Conservation (phyloP, 163 green algal genomes). For the Chlorella variabilis region DNA sequence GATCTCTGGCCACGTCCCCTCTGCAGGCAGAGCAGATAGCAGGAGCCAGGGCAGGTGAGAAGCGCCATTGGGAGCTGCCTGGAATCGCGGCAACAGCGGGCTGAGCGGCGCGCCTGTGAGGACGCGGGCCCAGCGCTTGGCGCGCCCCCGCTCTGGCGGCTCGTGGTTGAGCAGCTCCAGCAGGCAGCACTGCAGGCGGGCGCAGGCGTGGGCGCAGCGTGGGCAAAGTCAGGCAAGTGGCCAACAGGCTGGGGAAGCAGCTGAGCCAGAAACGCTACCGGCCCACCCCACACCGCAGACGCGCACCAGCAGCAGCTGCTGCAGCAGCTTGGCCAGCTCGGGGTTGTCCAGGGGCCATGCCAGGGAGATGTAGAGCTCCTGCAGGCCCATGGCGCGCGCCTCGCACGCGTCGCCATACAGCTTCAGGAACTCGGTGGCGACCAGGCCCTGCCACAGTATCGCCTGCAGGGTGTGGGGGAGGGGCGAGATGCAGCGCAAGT, state of each 20-base stretch:
- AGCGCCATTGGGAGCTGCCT: too few species aligned
- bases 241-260: too few species aligned
- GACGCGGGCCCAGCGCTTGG: slow-evolving; percentile 51
- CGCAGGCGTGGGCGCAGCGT: background rate
- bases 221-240: background rate
- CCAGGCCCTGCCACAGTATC: slow-evolving; percentile 48
- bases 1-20: slow-evolving; percentile 67
- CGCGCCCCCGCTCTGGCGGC: slow-evolving; percentile 22
- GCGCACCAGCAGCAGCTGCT: slow-evolving; percentile 44
- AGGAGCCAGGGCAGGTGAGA: too few species aligned
- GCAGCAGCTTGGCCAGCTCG: slow-evolving; percentile 51
- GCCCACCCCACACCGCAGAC: background rate
- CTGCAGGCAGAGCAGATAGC: too few species aligned
- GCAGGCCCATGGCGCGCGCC: slow-evolving; percentile 22
- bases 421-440: slow-evolving; percentile 62
- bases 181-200: slow-evolving; percentile 53
- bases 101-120: slow-evolving; percentile 31
- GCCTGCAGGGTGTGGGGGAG: slow-evolving; percentile 35
- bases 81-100: too few species aligned
- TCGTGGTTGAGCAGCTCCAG: slow-evolving; percentile 61
- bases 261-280: too few species aligned
- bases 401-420: slow-evolving; percentile 60
- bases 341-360: slow-evolving; percentile 49
- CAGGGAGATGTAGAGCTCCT: slow-evolving; percentile 30
- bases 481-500: too few species aligned